Evolutionary conservation across 2,329 filamentous ascomycete species (phyloP), one percentile per base, ranked within the genome.

Genomic region (Claviceps pazoutovae): DNA sequence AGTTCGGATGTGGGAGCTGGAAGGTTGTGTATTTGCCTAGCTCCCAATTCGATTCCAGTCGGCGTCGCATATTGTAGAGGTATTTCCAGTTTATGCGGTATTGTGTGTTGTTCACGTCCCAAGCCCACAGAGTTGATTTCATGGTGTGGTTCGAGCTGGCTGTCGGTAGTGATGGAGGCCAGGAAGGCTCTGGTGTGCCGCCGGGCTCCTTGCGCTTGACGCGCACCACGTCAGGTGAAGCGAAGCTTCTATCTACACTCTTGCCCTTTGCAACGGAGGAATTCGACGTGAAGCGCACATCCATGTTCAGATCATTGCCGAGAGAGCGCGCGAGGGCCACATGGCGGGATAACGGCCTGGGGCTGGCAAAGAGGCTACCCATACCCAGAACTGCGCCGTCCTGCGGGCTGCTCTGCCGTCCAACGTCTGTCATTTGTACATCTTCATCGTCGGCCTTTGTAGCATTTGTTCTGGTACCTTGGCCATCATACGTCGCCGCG

Each of bases 1-100:
- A 76, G 39, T 80, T 75, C 0, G 89, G 89, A 61, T 95, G 88
- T 0, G 93, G 93, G 1, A 98, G 76, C 64, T 94, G 88, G 61
- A 97, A 97, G 56, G 90, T 94, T 3, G 76, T 80, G 64, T 79
- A 95, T 53, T 82, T 84, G 4, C 87, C 90, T 19, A 82, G 76
- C 54, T 88, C 82, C 93, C 93, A 98, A 64, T 98, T 97, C 7
- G 84, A 81, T 68, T 98, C 93, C 14, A 98, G 71, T 21, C 82
- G 78, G 52, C 83, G 79, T 54, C 93, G 83, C 72, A 95, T 87
- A 57, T 87, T 88, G 69, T 95, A 98, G 1, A 98, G 74, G 63
- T 93, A 88, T 50, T 89, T 86, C 90, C 91, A 98, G 66, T 94
- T 95, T 47, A 97, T 71, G 59, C 80, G 84, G 53, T 82, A 75